These are phyloP conservation scores for Rosa multiflora DNA, from an alignment of 306 rosid genomes.

Conservation along the genomic window DNA sequence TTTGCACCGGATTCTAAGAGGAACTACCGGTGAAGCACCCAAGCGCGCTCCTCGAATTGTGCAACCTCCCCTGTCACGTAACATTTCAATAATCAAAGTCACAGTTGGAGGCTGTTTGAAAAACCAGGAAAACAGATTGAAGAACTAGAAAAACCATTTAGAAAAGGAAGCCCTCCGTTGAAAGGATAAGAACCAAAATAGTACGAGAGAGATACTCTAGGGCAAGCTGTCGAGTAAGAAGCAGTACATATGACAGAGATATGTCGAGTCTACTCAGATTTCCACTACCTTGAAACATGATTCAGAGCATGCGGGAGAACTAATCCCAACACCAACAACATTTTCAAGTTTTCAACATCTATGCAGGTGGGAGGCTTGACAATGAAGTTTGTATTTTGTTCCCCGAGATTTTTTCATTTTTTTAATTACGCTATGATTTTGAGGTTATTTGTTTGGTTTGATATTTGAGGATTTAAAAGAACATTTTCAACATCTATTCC, in stretches of 20 bases:
- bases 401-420: too few relatives aligned
- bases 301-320: not conserved
- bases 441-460: too few relatives aligned
- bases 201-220: not conserved
- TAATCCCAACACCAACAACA: not conserved
- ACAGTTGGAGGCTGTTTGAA: not conserved
- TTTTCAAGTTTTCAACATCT: not conserved
- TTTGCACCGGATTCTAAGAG: not conserved
- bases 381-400: not conserved
- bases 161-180: not conserved
- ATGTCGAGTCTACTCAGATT: constrained; percentile 1
- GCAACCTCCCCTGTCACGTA: not conserved
- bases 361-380: not conserved
- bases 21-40: not conserved
- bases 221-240: constrained; percentile 1
- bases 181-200: not conserved
- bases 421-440: too few relatives aligned
- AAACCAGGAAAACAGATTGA: not conserved
- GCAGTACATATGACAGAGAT: not conserved
- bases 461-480: too few relatives aligned
- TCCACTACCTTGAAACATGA: not conserved
- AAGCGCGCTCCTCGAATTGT: not conserved
- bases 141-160: not conserved
- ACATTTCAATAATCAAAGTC: not conserved
- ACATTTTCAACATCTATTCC: too few relatives aligned